These are phyloP conservation scores for Forsythia suspensa DNA, from an alignment of 257 asterid genomes.

Conservation along the genomic window DNA sequence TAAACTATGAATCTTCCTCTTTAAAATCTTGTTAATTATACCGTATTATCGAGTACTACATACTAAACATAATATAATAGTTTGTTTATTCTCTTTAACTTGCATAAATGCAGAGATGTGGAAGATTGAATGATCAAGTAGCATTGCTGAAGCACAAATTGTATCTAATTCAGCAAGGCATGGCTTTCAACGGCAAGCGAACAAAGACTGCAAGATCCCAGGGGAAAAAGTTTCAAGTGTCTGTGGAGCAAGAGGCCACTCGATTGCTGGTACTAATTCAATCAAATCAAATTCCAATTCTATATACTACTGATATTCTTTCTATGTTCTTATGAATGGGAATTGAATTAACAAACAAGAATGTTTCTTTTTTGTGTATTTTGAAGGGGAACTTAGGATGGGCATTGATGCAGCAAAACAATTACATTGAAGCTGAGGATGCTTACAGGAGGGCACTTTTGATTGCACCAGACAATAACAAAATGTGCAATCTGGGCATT, in stretches of 20 bases:
- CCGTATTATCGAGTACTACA: too few relatives aligned
- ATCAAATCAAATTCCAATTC: background rate
- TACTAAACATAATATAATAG: too few relatives aligned
- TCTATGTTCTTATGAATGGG: background rate
- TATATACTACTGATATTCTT: background rate
- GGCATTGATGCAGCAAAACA: constrained; percentile 98
- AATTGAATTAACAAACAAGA: background rate
- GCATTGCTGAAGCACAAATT: constrained; percentile 66
- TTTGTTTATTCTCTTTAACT: background rate
- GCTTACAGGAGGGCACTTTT: constrained; percentile 77
- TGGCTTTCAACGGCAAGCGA: constrained; percentile 95
- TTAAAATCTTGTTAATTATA: background rate
- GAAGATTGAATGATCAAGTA: constrained; percentile 89
- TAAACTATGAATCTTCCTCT: constrained; percentile 1
- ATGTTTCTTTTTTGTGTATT: background rate
- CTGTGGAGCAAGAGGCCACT: constrained; percentile 98
- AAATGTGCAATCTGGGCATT: constrained; percentile 93
- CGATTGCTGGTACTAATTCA: constrained; percentile 64
- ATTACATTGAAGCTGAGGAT: constrained; percentile 85
- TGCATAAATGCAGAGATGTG: constrained; percentile 71
- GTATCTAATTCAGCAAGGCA: constrained; percentile 80
- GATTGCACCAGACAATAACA: constrained; percentile 91
- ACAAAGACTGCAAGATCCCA: constrained; percentile 96
- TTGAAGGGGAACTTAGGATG: constrained; percentile 93
- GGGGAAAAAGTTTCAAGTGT: constrained; percentile 94